Base-by-base conservation (phyloP, 2,329 filamentous ascomycete species). In the Zymoseptoria pseudotritici region DNA sequence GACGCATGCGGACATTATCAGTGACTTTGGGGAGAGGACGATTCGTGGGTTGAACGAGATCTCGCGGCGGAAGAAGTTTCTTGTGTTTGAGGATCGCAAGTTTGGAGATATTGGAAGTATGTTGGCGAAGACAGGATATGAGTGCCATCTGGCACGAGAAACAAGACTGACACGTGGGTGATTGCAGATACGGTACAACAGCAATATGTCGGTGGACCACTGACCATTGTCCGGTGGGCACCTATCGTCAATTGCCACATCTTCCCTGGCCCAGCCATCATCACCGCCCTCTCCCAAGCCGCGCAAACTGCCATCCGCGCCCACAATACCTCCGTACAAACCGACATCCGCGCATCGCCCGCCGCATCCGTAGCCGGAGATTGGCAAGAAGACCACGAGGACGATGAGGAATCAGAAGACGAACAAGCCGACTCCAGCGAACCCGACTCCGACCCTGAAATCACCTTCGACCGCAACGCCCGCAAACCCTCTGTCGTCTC, bases 401-500 rank as follows among this genome's bases (percentile, higher is more conserved):
- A 61, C n/a, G 61, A 65, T 8, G 65, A 66, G 7, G 63, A 56
- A 19, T 66, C 65, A 9, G 67, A 64, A 20, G 77, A 79, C 21
- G 79, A 80, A 46, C 72, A 74, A 50, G 36, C 36, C 11, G 36
- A 46, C 36, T 46, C 36, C 36, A 46, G 36, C 36, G 36, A 46
- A 46, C 36, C 36, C 36, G 36, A 46, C 36, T 46, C 36, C 17
- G 36, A 46, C 17, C 36, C 36, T 46, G 66, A 71, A 26, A 72
- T 75, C 20, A 63, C 65, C 59, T 64, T 57, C 59, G 61, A 73
- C 49, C 68, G 71, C 61, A 80, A 81, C 59, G 83, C 83, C 63
- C 81, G 89, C 66, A 92, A 93, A 76, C 86, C 87, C 59, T 91
- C 87, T 74, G 89, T 92, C 63, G 89, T 92, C 57, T 90, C 87